phyloP scores from a whole-genome alignment of 805 yeast species.

The Komagataella mondaviorum region DNA sequence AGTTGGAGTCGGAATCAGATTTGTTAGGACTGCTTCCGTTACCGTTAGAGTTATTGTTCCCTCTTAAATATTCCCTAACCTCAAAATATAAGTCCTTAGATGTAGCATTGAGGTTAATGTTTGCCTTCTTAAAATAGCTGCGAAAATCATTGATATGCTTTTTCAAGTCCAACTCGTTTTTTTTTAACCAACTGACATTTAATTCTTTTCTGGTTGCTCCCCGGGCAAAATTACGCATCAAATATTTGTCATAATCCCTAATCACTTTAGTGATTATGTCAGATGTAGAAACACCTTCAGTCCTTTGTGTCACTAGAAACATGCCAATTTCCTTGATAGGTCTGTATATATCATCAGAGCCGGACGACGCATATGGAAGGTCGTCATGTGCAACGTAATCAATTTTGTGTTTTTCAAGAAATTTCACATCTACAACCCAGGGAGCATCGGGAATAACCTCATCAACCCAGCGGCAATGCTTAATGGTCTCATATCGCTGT shows the following conservation, averaged over 20 bases:
- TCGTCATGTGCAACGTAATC: slow-evolving; percentile 98
- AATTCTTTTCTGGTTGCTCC: slow-evolving; percentile 95
- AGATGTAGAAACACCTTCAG: slow-evolving; percentile 92
- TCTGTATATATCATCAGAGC: slow-evolving; percentile 80
- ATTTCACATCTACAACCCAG: slow-evolving; percentile 84
- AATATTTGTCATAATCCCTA: slow-evolving; percentile 89
- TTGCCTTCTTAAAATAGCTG: slow-evolving; percentile 70
- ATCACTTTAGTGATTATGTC: slow-evolving; percentile 93
- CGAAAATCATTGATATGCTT: slow-evolving; percentile 84
- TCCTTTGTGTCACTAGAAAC: slow-evolving; percentile 90
- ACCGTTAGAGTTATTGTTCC: slow-evolving; percentile 2
- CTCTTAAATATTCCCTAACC: slow-evolving; percentile 57
- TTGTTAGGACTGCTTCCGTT: not conserved
- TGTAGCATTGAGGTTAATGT: slow-evolving; percentile 50
- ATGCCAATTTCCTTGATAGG: slow-evolving; percentile 85
- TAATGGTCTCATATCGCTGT: slow-evolving; percentile 83
- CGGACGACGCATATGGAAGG: slow-evolving; percentile 85
- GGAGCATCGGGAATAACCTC: slow-evolving; percentile 93
- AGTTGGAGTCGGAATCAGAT: not conserved
- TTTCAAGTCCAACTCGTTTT: slow-evolving; percentile 88
- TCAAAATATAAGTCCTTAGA: slow-evolving; percentile 79
- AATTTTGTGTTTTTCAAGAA: slow-evolving; percentile 63
- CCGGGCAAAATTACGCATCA: slow-evolving; percentile 94
- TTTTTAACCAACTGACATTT: slow-evolving; percentile 94
- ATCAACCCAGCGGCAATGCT: slow-evolving; percentile 95